Percentiles rank a stretch among this genome's conserved stretches.
phyloP scores from a whole-genome alignment of 2,329 filamentous ascomycete species.

The Microdochium nivale region DNA sequence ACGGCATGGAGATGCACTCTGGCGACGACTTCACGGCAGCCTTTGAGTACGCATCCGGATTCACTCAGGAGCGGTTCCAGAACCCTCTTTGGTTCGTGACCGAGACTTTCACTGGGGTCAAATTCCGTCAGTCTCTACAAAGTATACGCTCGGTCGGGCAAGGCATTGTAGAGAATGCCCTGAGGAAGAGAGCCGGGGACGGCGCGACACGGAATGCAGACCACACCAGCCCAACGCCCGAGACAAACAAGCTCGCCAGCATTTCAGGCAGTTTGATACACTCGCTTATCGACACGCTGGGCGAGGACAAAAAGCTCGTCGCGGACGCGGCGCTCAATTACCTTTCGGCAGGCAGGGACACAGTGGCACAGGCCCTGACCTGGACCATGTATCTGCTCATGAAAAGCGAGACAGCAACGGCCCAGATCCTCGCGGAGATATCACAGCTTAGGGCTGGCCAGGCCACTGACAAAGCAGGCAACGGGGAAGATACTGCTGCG shows the following conservation, averaged over 20 bases:
- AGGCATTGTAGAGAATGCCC: conserved; percentile 46
- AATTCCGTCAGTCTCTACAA: conserved; percentile 38
- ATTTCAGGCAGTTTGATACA: conserved; percentile 50
- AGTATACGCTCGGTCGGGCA: conserved; percentile 47
- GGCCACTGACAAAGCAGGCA: conserved; percentile 1
- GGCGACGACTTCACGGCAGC: conserved; percentile 50
- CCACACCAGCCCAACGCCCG: not conserved
- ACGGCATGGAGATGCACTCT: conserved; percentile 59
- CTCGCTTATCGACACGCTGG: conserved; percentile 48
- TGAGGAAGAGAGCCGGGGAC: conserved; percentile 25
- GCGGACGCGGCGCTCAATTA: conserved; percentile 59
- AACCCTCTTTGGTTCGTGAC: conserved; percentile 56
- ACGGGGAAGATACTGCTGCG: not conserved
- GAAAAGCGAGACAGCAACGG: conserved; percentile 31
- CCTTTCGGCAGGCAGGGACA: conserved; percentile 56
- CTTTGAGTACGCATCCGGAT: conserved; percentile 55
- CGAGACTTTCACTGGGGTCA: conserved; percentile 40
- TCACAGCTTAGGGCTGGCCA: conserved; percentile 11
- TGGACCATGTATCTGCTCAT: conserved; percentile 57
- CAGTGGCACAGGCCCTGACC: conserved; percentile 55
- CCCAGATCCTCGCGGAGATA: conserved; percentile 34
- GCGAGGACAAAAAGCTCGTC: conserved; percentile 40
- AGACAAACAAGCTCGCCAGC: conserved; percentile 23
- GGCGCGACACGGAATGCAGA: conserved; percentile 6
- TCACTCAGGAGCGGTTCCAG: conserved; percentile 53